Conservation (phyloP, 1,139 yeast species). For the Hansenula lynferdii region DNA sequence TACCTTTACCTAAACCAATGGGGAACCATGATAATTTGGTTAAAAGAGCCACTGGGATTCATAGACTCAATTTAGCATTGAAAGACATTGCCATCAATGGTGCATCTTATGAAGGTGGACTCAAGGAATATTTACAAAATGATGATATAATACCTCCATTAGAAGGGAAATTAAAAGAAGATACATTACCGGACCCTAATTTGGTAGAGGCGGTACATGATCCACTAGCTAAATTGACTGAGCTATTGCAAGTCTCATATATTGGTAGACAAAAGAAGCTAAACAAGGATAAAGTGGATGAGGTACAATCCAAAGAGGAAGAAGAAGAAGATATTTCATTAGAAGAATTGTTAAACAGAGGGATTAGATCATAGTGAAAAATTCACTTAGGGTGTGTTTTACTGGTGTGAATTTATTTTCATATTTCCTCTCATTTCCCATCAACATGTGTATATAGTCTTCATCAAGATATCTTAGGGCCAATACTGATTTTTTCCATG, state of each 20-base stretch:
- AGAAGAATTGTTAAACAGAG: constrained; percentile 14
- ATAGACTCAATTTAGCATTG: constrained; percentile 11
- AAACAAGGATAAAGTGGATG: constrained; percentile 7
- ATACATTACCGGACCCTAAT: constrained; percentile 12
- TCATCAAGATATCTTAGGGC: neutral
- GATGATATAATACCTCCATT: constrained; percentile 16
- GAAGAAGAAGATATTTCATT: constrained; percentile 15
- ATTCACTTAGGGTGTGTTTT: neutral
- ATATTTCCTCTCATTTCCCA: neutral
- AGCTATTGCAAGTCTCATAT: constrained; percentile 12
- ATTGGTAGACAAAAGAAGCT: constrained; percentile 14
- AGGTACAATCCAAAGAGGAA: constrained; percentile 6
- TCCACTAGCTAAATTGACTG: constrained; percentile 17
- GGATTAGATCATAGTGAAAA: neutral
- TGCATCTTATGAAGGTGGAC: constrained; percentile 1
- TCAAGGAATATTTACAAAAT: constrained; percentile 11
- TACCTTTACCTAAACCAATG: constrained; percentile 8
- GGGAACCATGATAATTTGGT: constrained; percentile 14
- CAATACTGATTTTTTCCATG: neutral
- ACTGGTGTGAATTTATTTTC: neutral
- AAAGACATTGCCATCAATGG: constrained; percentile 11
- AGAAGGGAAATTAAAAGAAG: constrained; percentile 6
- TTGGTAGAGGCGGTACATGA: constrained; percentile 11
- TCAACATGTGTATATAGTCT: neutral
- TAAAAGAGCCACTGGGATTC: constrained; percentile 13